phyloP scores from a whole-genome alignment of 371 early-diverging fungal genomes.

The Gilbertella persicaria region DNA sequence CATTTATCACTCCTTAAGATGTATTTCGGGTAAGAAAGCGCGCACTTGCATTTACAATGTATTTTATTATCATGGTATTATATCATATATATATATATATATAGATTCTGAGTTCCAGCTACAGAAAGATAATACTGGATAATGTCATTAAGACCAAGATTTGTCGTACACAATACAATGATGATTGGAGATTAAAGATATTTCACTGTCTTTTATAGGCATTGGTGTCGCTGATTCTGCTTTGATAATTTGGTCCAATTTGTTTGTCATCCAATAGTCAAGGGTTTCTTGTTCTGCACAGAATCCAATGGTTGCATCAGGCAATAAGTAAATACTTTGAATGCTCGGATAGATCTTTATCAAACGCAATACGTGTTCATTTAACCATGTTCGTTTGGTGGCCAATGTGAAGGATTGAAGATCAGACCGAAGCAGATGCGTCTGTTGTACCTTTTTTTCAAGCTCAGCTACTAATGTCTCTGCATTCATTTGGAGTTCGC shows the following conservation, averaged over 20 bases:
- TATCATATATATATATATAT: too few species aligned
- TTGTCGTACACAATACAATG: conserved; percentile 1
- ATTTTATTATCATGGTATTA: too few species aligned
- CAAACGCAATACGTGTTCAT: conserved; percentile 16
- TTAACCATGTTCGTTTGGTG: conserved; percentile 20
- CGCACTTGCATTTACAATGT: too few species aligned
- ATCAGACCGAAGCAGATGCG: neutral
- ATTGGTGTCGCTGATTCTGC: neutral
- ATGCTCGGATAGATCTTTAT: conserved; percentile 13
- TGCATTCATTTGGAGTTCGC: conserved; percentile 34
- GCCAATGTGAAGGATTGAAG: conserved; percentile 16
- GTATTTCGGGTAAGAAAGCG: too few species aligned
- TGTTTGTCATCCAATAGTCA: neutral
- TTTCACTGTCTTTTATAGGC: neutral
- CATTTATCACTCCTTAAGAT: too few species aligned
- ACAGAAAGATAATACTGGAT: too few species aligned
- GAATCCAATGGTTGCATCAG: conserved; percentile 7
- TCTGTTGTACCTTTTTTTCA: conserved; percentile 1
- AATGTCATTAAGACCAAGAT: neutral
- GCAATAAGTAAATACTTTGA: conserved; percentile 10
- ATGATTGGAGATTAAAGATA: neutral
- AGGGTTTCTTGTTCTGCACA: neutral
- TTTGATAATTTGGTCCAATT: neutral
- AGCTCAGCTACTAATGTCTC: conserved; percentile 28
- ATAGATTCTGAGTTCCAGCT: too few species aligned